Percentiles rank a stretch among this genome's conserved stretches.
Conservation (phyloP, 108 stramenopile species). For the Nitzschia sp. region DNA sequence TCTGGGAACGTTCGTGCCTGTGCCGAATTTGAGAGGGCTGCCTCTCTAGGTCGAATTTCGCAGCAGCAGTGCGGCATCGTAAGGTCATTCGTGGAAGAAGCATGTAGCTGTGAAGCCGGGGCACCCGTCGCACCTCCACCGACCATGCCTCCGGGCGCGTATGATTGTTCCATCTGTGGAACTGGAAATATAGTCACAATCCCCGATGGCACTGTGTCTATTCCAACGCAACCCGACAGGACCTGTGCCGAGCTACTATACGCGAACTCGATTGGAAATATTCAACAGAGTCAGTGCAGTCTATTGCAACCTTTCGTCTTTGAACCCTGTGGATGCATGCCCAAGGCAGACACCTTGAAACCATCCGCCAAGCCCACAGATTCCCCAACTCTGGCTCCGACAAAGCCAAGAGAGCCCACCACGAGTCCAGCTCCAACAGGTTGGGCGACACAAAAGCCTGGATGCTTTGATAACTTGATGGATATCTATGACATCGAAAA, state of each 20-base stretch:
- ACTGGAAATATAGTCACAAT: conserved; percentile 8
- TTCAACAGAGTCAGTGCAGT: conserved; percentile 7
- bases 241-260: conserved; percentile 18
- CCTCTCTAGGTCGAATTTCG: not conserved
- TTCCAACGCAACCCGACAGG: conserved; percentile 11
- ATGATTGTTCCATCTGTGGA: conserved; percentile 22
- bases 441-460: conserved; percentile 9
- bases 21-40: not conserved
- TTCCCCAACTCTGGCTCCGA: conserved; percentile 7
- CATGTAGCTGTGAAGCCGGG: conserved; percentile 10
- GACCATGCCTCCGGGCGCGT: not conserved
- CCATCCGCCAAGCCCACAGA: not conserved
- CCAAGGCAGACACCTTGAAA: not conserved
- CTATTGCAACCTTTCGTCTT: conserved; percentile 17
- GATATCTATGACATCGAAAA: conserved; percentile 25
- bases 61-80: conserved; percentile 5
- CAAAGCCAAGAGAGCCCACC: conserved; percentile 5
- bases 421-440: conserved; percentile 13
- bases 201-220: conserved; percentile 9
- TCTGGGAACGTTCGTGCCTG: not conserved
- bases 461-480: conserved; percentile 21
- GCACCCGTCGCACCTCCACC: conserved; percentile 3
- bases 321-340: conserved; percentile 13
- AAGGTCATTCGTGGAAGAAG: not conserved
- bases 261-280: conserved; percentile 6